phyloP scores from a whole-genome alignment of 306 rosid genomes.

The Abrus pulchellus region DNA sequence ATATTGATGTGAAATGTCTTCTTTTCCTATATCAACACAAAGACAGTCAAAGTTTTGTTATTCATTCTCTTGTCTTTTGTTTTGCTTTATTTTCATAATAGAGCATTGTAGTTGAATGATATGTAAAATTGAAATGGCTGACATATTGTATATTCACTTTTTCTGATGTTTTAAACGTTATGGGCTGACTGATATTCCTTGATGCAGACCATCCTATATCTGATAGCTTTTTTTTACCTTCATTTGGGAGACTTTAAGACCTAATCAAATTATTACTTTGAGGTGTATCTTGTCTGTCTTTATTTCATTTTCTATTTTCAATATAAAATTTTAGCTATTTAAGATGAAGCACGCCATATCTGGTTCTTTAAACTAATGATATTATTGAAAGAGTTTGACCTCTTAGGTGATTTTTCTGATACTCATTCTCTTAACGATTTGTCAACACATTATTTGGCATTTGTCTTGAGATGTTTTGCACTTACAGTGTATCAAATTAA shows the following conservation, averaged over 20 bases:
- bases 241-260: background rate
- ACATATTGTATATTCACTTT: background rate
- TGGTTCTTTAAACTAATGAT: background rate
- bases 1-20: slow-evolving; percentile 47
- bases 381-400: slow-evolving; percentile 2
- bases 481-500: background rate
- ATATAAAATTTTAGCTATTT: slow-evolving; percentile 3
- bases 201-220: slow-evolving; percentile 8
- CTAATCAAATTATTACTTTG: slow-evolving; percentile 1
- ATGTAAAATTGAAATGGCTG: slow-evolving; percentile 26
- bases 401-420: slow-evolving; percentile 17
- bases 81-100: slow-evolving; percentile 20
- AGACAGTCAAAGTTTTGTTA: slow-evolving; percentile 3
- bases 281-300: slow-evolving; percentile 2
- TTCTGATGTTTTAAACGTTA: background rate
- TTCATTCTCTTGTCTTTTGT: slow-evolving; percentile 29
- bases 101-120: slow-evolving; percentile 21
- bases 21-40: slow-evolving; percentile 1
- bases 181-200: background rate
- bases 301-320: background rate
- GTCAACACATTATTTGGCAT: background rate
- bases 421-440: background rate
- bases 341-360: background rate
- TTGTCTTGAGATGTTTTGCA: background rate
- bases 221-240: background rate